A percentile compares a stretch with the other conserved stretches of the same genome.
Evolutionary conservation across 2,329 filamentous ascomycete species (phyloP).

Genomic region (Leptographium flavum): DNA sequence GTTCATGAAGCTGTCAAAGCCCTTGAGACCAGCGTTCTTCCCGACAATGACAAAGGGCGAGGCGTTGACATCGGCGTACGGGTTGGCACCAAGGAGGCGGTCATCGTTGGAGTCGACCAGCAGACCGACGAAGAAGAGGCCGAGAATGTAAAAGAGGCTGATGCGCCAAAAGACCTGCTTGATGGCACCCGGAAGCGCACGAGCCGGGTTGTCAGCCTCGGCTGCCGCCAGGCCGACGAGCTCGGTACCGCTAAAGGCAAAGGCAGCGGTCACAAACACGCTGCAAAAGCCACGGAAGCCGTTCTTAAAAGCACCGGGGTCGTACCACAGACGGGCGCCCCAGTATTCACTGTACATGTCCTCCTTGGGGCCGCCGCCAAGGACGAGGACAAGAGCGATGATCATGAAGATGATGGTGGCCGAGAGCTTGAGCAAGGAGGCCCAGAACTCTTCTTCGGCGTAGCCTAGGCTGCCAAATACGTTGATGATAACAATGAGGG

Average conservation of each 20-base stretch:
- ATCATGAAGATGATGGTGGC: constrained; percentile 52
- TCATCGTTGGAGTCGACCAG: constrained; percentile 30
- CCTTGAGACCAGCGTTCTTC: constrained; percentile 34
- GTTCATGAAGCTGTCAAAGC: constrained; percentile 44
- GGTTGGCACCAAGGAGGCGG: constrained; percentile 30
- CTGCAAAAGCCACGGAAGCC: constrained; percentile 63
- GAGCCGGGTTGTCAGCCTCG: constrained; percentile 54
- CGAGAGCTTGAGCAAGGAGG: constrained; percentile 39
- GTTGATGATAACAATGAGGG: constrained; percentile 36
- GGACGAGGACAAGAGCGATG: constrained; percentile 41
- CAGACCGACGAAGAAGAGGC: constrained; percentile 36
- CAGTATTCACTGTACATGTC: constrained; percentile 31
- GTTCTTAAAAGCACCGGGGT: constrained; percentile 47
- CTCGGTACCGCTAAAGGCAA: constrained; percentile 60
- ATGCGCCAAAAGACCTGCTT: constrained; percentile 61
- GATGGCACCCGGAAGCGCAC: constrained; percentile 64
- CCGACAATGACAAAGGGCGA: constrained; percentile 46
- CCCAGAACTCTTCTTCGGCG: constrained; percentile 46
- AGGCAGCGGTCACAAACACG: constrained; percentile 60
- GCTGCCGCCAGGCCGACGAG: constrained; percentile 62
- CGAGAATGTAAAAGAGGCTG: constrained; percentile 38
- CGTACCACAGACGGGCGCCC: constrained; percentile 34
- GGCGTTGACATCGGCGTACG: constrained; percentile 28
- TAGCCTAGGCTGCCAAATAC: constrained; percentile 42
- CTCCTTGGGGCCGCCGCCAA: constrained; percentile 41